Evolutionary conservation across 768 basidiomycete genomes (phyloP), one percentile per base, ranked within the genome.

Genomic region (Rhizopogon sp.): DNA sequence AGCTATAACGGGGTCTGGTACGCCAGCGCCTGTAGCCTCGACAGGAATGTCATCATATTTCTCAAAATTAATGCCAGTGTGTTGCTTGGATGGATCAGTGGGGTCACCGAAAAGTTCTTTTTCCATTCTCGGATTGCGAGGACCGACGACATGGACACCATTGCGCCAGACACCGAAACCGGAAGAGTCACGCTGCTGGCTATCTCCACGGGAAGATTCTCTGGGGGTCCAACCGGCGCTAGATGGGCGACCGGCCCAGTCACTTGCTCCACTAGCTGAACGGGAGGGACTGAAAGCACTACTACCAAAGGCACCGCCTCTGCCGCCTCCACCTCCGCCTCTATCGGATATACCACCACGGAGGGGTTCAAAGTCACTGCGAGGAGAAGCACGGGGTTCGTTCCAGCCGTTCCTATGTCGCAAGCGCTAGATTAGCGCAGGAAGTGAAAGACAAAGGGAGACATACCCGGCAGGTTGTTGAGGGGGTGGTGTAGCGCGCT

Each of bases 31-130:
- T 47, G 96, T 98, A 37, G 95, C 96, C 75, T 98, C 97, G 62
- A 99, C 95, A 59, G 97, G 97, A 67, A 99, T 99, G 70, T 98
- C 96, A 72, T 97, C 97, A 66, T 98, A 99, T 74, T 97, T 97
- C 77, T 99, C 97, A 68, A 99, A 99, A 77, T 99, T 99, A 76
- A 99, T 98, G 59, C 97, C 97, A 43, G 95, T 96, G 68, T 93
- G 87, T 71, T 97, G 89, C 68, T 90, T 91, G 56, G 84, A 84
- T 22, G 87, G 83, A 70, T 98, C 96, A 44, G 81, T 76, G 40
- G 80, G 79, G 59, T 96, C 94, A 53, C 97, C 97, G 64, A 88
- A 99, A 39, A 99, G 87, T 67, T 98, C 95, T 75, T 93, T 94
- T 76, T 99, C 97, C 62, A 95, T 79, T 62, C 94, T 87, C 67